Evolutionary conservation across 345 rosid genomes (phyloP), one percentile per base, ranked within the genome.

Genomic region (Psidium guajava): DNA sequence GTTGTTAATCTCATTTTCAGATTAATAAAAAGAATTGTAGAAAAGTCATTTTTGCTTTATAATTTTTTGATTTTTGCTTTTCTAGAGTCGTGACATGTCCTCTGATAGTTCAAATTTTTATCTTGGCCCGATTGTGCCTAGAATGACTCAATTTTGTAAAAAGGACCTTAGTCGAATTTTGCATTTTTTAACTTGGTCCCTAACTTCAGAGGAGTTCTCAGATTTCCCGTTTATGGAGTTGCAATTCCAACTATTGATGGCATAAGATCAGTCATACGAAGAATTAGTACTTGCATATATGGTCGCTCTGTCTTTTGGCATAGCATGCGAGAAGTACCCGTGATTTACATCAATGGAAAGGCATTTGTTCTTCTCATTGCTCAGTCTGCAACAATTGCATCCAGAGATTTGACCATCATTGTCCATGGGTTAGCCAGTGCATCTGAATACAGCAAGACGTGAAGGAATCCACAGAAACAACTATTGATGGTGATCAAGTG

Each of bases 381-480:
- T 95, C 99, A 6, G 90, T 93, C 86, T 96, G 99, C 90, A 95
- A 95, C 89, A 97, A 97, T 83, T 97, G 99, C 55, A 95, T 97
- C 44, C 93, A 94, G 89, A 93, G 94, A 81, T 97, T 97, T 86
- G 98, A 97, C 90, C 99, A 95, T 58, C 99, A 97, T 82, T 97
- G 99, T 85, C 99, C 99, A 15, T 95, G 99, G 99, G 99, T 95
- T 83, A 98, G 99, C 56, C 98, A 97, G 88, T 97, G 99, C 93
- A 95, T 97, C 53, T 98, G 92, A 86, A 75, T 90, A 16, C 89
- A 83, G 86, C 87, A 87, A 82, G 93, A 90, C 36, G 51, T 24
- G 83, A 89, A 88, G 57, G 87, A 85, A 52, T 49, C 82, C 20
- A 20, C 61, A 6, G 73, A 32, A 61, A 61, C 73, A 61, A 61